Evolutionary conservation across 2,329 filamentous ascomycete species (phyloP).

Genomic region (Hypoxylon sp.): DNA sequence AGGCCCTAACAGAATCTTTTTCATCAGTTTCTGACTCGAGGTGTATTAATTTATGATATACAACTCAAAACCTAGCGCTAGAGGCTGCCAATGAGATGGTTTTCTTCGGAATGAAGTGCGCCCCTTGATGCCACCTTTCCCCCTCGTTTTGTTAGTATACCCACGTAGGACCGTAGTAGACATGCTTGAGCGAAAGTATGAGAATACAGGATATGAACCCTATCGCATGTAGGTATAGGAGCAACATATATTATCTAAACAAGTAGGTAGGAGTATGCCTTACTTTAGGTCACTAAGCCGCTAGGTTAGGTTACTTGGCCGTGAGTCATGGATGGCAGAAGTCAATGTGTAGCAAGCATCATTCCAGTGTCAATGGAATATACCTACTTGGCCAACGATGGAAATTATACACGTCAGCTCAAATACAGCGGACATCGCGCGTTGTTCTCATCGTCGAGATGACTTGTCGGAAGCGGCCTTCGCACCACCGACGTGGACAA

Average conservation of each 20-base stretch:
- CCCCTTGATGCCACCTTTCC: too few relatives aligned
- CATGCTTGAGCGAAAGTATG: not conserved
- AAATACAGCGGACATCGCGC: too few relatives aligned
- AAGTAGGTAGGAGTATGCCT: too few relatives aligned
- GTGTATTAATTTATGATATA: not conserved
- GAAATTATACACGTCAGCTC: not conserved
- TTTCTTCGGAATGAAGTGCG: not conserved
- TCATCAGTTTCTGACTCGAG: not conserved
- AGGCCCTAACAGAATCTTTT: conserved; percentile 5
- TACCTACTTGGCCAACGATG: too few relatives aligned
- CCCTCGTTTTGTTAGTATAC: too few relatives aligned
- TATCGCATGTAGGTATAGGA: not conserved
- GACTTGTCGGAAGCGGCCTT: not conserved
- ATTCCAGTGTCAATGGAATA: too few relatives aligned
- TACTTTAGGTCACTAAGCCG: too few relatives aligned
- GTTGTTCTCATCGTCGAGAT: not conserved
- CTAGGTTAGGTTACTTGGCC: too few relatives aligned
- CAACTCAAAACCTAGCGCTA: too few relatives aligned
- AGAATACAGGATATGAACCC: not conserved
- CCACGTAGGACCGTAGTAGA: not conserved
- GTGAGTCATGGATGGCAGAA: too few relatives aligned
- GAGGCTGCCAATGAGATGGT: not conserved
- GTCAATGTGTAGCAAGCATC: too few relatives aligned
- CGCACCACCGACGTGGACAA: not conserved
- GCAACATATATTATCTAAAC: too few relatives aligned